These are phyloP conservation scores for Hypoxylon sp. DNA, from an alignment of 2,329 filamentous ascomycete genomes.

Conservation along the genomic window DNA sequence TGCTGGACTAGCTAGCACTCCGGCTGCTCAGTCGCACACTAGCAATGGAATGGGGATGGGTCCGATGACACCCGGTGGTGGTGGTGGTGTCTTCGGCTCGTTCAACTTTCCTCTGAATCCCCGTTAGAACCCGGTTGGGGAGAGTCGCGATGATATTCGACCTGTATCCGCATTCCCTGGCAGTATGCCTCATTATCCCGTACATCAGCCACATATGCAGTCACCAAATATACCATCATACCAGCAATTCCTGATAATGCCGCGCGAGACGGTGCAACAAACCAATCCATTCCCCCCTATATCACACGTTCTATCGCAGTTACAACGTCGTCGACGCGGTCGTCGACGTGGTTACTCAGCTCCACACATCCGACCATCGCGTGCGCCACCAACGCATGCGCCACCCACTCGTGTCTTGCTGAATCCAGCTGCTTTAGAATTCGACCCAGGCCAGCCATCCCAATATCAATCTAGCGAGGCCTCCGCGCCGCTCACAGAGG, in stretches of 20 bases:
- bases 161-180: background rate
- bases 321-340: background rate
- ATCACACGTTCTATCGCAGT: background rate
- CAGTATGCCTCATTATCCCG: background rate
- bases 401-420: background rate
- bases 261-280: background rate
- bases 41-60: slow-evolving; percentile 74
- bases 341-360: background rate
- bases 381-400: background rate
- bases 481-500: background rate
- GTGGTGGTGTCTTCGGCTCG: slow-evolving; percentile 81
- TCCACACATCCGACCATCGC: background rate
- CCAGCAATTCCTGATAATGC: background rate
- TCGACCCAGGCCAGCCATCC: background rate
- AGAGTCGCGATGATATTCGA: slow-evolving; percentile 21
- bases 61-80: slow-evolving; percentile 83
- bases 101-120: slow-evolving; percentile 69
- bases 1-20: slow-evolving; percentile 64
- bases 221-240: background rate
- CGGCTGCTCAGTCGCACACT: slow-evolving; percentile 66
- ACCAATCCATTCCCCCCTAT: background rate
- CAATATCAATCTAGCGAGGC: background rate
- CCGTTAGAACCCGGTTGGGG: slow-evolving; percentile 52
- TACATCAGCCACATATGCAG: background rate
- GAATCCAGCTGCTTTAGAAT: background rate